Percentiles rank a stretch among this genome's conserved stretches.
Evolutionary conservation across 345 rosid species (phyloP).

Genomic region (Clausena lansium): DNA sequence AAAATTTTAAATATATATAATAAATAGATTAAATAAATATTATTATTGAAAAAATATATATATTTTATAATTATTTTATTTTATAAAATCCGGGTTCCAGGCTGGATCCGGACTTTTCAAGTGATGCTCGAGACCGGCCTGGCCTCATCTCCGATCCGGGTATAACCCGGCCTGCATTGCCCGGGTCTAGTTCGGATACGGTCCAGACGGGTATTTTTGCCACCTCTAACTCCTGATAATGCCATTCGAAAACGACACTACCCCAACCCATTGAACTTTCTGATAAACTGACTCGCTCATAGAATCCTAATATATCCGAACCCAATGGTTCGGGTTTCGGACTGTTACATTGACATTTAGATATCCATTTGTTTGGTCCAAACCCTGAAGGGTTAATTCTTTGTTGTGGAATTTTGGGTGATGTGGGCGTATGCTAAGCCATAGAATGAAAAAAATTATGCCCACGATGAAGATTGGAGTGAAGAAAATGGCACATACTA

Average conservation of each 20-base stretch:
- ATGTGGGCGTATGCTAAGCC: slow-evolving; percentile 24
- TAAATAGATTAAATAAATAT: too few relatives aligned
- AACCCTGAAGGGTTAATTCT: slow-evolving; percentile 23
- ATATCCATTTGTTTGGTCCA: slow-evolving; percentile 26
- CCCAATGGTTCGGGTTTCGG: slow-evolving; percentile 27
- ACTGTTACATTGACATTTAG: slow-evolving; percentile 29
- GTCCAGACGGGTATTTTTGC: too few relatives aligned
- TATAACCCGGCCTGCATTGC: too few relatives aligned
- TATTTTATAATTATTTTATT: too few relatives aligned
- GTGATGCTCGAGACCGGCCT: too few relatives aligned
- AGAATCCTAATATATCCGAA: slow-evolving; percentile 24
- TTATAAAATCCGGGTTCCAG: too few relatives aligned
- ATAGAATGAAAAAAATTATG: slow-evolving; percentile 25
- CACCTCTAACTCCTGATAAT: slow-evolving; percentile 27
- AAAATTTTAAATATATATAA: too few relatives aligned
- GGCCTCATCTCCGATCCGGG: too few relatives aligned
- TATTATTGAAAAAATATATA: too few relatives aligned
- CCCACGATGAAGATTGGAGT: slow-evolving; percentile 20
- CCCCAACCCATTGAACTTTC: slow-evolving; percentile 20
- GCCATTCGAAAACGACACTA: slow-evolving; percentile 14
- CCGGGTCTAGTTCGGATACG: too few relatives aligned
- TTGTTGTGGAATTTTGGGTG: slow-evolving; percentile 25
- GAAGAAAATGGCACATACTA: slow-evolving; percentile 18
- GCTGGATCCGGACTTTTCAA: too few relatives aligned
- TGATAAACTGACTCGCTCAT: slow-evolving; percentile 29